These are phyloP conservation scores for Wickerhamiella vanderwaltii DNA, from an alignment of 805 yeast genomes.

Conservation along the genomic window DNA sequence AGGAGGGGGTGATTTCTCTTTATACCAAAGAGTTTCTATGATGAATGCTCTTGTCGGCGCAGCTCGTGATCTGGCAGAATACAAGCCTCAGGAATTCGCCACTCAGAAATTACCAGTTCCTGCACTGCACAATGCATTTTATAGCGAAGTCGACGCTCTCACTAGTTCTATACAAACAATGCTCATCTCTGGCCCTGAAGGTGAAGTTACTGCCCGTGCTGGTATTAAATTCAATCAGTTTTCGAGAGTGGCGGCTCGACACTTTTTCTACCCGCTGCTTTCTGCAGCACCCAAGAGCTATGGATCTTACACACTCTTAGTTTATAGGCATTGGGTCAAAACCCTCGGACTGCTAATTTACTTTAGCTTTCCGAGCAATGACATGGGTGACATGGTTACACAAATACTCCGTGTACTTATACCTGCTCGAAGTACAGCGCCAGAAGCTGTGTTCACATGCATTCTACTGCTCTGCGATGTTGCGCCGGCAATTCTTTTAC, in stretches of 20 bases:
- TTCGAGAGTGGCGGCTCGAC: constrained; percentile 33
- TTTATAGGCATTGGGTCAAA: constrained; percentile 46
- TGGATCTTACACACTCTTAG: constrained; percentile 24
- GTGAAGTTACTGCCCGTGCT: not conserved
- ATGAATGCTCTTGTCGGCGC: constrained; percentile 58
- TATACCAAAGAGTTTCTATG: constrained; percentile 63
- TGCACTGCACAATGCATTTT: constrained; percentile 35
- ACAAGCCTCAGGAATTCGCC: constrained; percentile 20
- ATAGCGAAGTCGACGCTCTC: constrained; percentile 18
- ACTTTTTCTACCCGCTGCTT: constrained; percentile 44
- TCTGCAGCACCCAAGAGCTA: constrained; percentile 20
- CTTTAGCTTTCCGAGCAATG: constrained; percentile 43
- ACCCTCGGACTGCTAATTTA: constrained; percentile 47
- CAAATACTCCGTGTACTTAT: constrained; percentile 34
- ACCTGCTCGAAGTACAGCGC: constrained; percentile 15
- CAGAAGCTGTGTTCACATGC: constrained; percentile 27
- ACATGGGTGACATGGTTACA: constrained; percentile 43
- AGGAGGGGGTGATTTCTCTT: constrained; percentile 61
- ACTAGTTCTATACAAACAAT: not conserved
- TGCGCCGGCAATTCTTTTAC: constrained; percentile 22
- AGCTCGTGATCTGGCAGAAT: constrained; percentile 65
- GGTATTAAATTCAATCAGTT: constrained; percentile 20
- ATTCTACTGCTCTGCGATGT: constrained; percentile 26
- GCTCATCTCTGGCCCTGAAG: not conserved
- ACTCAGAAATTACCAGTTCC: constrained; percentile 35